phyloP scores from a whole-genome alignment of 164 flowering plant species.

The Magnolia officinalis region DNA sequence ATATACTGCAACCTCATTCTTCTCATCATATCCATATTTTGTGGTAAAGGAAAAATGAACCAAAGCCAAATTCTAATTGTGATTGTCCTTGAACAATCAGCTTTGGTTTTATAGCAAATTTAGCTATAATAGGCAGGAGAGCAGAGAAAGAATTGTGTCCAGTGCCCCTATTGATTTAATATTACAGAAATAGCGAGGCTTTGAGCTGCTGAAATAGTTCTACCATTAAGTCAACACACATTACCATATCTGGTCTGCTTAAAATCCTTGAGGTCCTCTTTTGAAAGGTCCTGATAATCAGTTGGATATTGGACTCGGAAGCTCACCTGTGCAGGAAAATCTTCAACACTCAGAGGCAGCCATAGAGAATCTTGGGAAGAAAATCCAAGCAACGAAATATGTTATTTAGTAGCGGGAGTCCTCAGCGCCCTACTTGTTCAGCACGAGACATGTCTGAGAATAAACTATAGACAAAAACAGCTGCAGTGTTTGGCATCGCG shows the following conservation, averaged over 20 bases:
- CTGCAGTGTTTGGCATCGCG: neutral
- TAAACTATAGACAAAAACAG: neutral
- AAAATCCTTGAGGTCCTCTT: slow-evolving; percentile 89
- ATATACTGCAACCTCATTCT: no score
- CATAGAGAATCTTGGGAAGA: neutral
- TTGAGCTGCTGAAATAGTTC: neutral
- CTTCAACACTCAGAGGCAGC: slow-evolving; percentile 10
- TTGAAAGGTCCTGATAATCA: slow-evolving; percentile 72
- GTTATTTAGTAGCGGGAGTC: neutral
- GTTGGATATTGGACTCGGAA: slow-evolving; percentile 87
- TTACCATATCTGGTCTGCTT: slow-evolving; percentile 97
- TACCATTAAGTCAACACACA: slow-evolving; percentile 1
- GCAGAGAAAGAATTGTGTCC: neutral
- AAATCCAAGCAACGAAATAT: slow-evolving; percentile 7
- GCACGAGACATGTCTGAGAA: neutral
- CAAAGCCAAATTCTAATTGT: neutral
- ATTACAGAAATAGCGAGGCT: neutral
- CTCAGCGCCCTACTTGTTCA: neutral
- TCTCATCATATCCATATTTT: no score
- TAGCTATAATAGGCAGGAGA: neutral
- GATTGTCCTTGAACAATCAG: neutral
- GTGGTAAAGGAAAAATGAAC: neutral
- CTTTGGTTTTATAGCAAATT: neutral
- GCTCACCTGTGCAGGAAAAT: slow-evolving; percentile 55
- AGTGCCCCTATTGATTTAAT: neutral